These are phyloP conservation scores for Obba rivulosa DNA, from an alignment of 768 basidiomycete species.

Conservation along the genomic window DNA sequence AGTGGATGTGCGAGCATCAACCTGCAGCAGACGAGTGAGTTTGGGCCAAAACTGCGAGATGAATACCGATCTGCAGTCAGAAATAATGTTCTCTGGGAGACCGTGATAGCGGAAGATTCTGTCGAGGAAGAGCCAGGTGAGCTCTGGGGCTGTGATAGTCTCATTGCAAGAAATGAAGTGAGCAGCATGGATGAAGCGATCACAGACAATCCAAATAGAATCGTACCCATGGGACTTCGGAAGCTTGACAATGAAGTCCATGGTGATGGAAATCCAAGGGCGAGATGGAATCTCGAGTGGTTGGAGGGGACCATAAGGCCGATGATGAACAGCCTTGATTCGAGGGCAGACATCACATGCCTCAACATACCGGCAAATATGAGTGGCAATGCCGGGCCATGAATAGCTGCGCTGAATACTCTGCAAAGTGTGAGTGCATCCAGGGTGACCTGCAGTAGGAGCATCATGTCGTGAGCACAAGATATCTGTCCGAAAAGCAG, in stretches of 20 bases:
- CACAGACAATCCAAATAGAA: constrained; percentile 13
- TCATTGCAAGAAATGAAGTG: constrained; percentile 22
- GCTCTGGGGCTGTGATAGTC: constrained; percentile 15
- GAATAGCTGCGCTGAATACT: constrained; percentile 32
- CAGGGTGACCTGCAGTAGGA: constrained; percentile 36
- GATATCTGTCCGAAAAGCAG: constrained; percentile 23
- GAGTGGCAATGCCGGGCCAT: constrained; percentile 29
- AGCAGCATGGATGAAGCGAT: constrained; percentile 22
- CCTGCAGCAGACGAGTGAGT: neutral
- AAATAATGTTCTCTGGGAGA: constrained; percentile 12
- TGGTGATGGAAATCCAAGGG: constrained; percentile 7
- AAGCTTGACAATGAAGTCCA: constrained; percentile 18
- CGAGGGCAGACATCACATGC: constrained; percentile 25
- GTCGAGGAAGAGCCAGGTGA: constrained; percentile 10
- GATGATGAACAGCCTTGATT: constrained; percentile 22
- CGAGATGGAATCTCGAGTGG: constrained; percentile 21
- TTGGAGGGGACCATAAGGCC: constrained; percentile 24
- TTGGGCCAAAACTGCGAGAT: constrained; percentile 4
- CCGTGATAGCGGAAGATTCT: constrained; percentile 14
- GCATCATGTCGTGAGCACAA: constrained; percentile 32
- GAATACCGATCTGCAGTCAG: constrained; percentile 12
- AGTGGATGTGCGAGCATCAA: constrained; percentile 21
- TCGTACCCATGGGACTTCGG: constrained; percentile 13
- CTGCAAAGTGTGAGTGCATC: constrained; percentile 27
- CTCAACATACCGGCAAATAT: constrained; percentile 26